These are phyloP conservation scores for Tricholoma flavovirens DNA, from an alignment of 768 basidiomycete genomes.

Conservation along the genomic window DNA sequence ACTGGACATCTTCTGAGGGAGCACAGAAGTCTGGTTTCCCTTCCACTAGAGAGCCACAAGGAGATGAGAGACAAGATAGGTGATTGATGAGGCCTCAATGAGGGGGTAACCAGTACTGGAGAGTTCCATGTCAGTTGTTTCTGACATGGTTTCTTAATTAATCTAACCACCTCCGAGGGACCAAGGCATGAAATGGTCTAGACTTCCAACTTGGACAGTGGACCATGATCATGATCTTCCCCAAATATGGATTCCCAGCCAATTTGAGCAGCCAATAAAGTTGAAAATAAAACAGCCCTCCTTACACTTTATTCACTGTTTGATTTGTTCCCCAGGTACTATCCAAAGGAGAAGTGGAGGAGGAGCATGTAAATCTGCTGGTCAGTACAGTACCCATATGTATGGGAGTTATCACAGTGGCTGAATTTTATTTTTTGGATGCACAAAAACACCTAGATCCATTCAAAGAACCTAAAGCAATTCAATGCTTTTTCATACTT, in stretches of 20 bases:
- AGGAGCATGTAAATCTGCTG: too few relatives aligned
- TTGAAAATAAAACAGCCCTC: constrained; percentile 2
- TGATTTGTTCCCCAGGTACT: neutral
- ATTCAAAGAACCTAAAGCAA: too few relatives aligned
- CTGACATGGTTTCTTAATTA: neutral
- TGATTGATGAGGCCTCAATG: neutral
- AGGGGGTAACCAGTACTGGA: neutral
- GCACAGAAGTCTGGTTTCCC: neutral
- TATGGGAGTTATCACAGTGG: too few relatives aligned
- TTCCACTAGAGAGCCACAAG: neutral
- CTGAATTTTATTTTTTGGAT: too few relatives aligned
- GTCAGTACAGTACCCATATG: too few relatives aligned
- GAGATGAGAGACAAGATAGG: neutral
- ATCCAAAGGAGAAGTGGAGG: too few relatives aligned
- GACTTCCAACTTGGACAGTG: too few relatives aligned
- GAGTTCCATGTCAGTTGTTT: neutral
- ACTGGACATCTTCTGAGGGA: neutral
- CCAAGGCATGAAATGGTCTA: neutral
- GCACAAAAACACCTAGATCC: too few relatives aligned
- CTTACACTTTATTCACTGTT: neutral
- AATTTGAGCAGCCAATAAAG: neutral
- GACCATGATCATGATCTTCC: too few relatives aligned
- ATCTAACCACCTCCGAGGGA: neutral
- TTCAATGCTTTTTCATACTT: too few relatives aligned
- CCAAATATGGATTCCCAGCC: neutral